Base-by-base conservation (phyloP, 305 asterid species). In the Nicotiana rustica region DNA sequence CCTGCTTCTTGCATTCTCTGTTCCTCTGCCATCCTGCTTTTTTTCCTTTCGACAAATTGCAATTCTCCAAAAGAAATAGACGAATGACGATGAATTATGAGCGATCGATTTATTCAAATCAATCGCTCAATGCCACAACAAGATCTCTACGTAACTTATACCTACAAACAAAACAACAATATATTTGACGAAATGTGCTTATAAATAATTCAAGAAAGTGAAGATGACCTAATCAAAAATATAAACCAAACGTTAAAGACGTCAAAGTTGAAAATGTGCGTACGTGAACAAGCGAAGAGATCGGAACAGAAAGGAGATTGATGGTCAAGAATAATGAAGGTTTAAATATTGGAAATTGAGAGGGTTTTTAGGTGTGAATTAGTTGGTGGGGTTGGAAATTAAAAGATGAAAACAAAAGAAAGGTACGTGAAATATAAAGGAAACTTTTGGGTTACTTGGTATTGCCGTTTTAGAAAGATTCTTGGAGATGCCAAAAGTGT, bases 1-100 rank as follows among this genome's bases (percentile, higher is more conserved):
- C 85, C 91, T 0, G 85, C 87, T 41, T 89, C 90, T 81, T 89
- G 91, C 89, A 83, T 88, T 78, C 84, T 83, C 59, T 91, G 91
- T 83, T 91, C 94, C 87, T 91, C 93, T 8, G 91, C 90, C 93
- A 90, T 90, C 12, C 49, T 65, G 57, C 5, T 56, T 56, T 19
- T 8, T 41, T 21, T 19, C 35, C 2, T 57, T 67, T 15, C 21
- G 44, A 80, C 35, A 62, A 83, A 62, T 0, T 33, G 33, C 52
- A n/a, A 77, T 35, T 57, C 3, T 70, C 15, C 35, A 9, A 21
- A 19, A 62, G 13, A 18, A 69, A 7, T 17, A 47, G 0, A 56
- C 12, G 33, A 85, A 29, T 4, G 9, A 56, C 5, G 60, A 81
- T 35, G 3, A 19, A 19, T 57, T 84, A 78, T 84, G 87, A 86